These are phyloP conservation scores for Cucumis melo DNA, from an alignment of 306 rosid species.

Conservation along the genomic window DNA sequence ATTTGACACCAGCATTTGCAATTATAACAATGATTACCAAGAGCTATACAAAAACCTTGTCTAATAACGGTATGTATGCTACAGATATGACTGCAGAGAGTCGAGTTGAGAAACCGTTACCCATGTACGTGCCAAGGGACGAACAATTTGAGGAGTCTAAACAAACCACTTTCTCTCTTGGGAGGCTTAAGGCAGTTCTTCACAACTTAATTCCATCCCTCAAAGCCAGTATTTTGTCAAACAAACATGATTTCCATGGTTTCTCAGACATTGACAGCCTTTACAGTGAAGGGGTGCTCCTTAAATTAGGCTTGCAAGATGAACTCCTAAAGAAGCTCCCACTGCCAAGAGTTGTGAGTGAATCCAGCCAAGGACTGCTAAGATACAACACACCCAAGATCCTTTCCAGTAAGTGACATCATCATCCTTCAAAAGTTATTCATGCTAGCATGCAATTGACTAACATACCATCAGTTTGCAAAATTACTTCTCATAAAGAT, in stretches of 20 bases:
- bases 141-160: slow-evolving; percentile 87
- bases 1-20: background rate
- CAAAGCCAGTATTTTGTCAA: slow-evolving; percentile 45
- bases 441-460: background rate
- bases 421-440: background rate
- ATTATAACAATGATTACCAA: background rate
- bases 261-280: slow-evolving; percentile 82
- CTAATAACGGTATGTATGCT: background rate
- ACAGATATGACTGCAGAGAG: slow-evolving; percentile 58
- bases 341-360: slow-evolving; percentile 40
- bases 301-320: slow-evolving; percentile 51
- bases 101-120: slow-evolving; percentile 79
- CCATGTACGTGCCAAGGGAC: slow-evolving; percentile 89
- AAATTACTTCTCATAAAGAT: background rate
- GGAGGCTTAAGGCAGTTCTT: slow-evolving; percentile 70
- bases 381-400: slow-evolving; percentile 75
- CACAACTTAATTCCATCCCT: slow-evolving; percentile 66
- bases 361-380: slow-evolving; percentile 47
- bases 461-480: background rate
- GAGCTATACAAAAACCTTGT: background rate
- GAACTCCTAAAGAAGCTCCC: slow-evolving; percentile 55
- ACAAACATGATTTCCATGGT: slow-evolving; percentile 55
- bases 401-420: slow-evolving; percentile 50
- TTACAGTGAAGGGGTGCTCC: slow-evolving; percentile 61
- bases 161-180: slow-evolving; percentile 42